A percentile compares a stretch with the other conserved stretches of the same genome.
Conservation (phyloP, 352 stramenopile genomes). For the Pythium guiyangense region DNA sequence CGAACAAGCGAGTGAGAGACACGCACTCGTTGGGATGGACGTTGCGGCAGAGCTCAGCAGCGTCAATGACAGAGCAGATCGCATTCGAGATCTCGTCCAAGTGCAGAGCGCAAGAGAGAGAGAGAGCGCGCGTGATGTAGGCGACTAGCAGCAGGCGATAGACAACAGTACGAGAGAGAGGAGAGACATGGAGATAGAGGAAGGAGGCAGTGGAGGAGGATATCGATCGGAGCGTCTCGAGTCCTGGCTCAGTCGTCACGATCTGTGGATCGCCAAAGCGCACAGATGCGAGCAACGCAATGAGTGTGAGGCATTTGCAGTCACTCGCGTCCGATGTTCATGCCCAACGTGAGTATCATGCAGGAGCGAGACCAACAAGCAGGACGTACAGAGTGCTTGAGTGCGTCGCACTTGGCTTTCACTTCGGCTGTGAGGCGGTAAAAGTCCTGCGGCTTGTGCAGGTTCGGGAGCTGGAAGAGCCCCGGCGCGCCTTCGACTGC, state of each 20-base stretch:
- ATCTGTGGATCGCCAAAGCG: slow-evolving; percentile 24
- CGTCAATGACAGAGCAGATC: slow-evolving; percentile 96
- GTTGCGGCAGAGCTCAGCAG: slow-evolving; percentile 93
- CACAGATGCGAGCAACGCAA: too few species aligned
- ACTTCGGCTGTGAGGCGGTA: slow-evolving; percentile 41
- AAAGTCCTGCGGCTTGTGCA: slow-evolving; percentile 63
- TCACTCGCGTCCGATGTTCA: too few species aligned
- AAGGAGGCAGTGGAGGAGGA: slow-evolving; percentile 21
- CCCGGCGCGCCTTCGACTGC: slow-evolving; percentile 20
- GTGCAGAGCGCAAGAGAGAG: slow-evolving; percentile 24
- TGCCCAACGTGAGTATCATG: too few species aligned
- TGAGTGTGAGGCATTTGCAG: not conserved
- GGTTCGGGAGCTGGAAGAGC: slow-evolving; percentile 65
- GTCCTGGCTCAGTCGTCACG: slow-evolving; percentile 38
- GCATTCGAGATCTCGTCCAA: slow-evolving; percentile 94
- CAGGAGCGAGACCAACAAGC: too few species aligned
- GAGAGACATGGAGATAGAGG: too few species aligned
- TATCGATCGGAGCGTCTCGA: slow-evolving; percentile 64
- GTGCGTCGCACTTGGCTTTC: slow-evolving; percentile 46
- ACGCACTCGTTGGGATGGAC: slow-evolving; percentile 85
- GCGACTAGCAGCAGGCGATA: slow-evolving; percentile 5
- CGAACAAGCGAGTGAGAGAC: too few species aligned
- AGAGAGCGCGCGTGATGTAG: slow-evolving; percentile 1
- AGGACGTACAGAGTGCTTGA: slow-evolving; percentile 50
- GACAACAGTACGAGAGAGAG: too few species aligned